These are phyloP conservation scores for Calocybe gambosa DNA, from an alignment of 1,284 basidiomycete species.

Conservation along the genomic window DNA sequence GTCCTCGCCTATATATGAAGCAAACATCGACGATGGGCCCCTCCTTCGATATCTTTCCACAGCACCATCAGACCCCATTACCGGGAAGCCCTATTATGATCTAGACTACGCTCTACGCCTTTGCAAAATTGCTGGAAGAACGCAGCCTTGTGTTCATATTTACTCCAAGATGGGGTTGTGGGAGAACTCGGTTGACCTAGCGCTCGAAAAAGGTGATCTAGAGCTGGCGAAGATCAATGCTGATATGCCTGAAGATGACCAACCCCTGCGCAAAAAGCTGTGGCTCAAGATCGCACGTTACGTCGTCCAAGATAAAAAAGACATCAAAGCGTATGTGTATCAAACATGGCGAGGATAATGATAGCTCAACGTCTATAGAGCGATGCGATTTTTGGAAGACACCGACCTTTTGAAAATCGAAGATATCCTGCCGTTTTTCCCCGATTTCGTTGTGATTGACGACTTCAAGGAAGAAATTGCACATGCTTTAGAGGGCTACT, in stretches of 20 bases:
- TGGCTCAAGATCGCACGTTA: slow-evolving; percentile 98
- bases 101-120: slow-evolving; percentile 93
- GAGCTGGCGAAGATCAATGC: slow-evolving; percentile 93
- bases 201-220: slow-evolving; percentile 87
- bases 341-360: neutral
- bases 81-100: slow-evolving; percentile 89
- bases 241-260: slow-evolving; percentile 89
- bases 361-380: slow-evolving; percentile 42
- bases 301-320: slow-evolving; percentile 95
- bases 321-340: slow-evolving; percentile 87
- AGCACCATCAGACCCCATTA: slow-evolving; percentile 77
- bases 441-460: slow-evolving; percentile 98
- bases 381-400: slow-evolving; percentile 93
- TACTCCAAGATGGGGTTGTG: slow-evolving; percentile 98
- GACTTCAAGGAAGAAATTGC: slow-evolving; percentile 99
- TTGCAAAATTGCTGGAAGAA: slow-evolving; percentile 79
- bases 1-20: slow-evolving; percentile 22
- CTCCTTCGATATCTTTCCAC: slow-evolving; percentile 85
- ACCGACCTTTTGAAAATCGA: slow-evolving; percentile 96
- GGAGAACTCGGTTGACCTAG: slow-evolving; percentile 95
- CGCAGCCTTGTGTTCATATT: slow-evolving; percentile 92
- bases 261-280: slow-evolving; percentile 83
- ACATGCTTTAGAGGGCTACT: slow-evolving; percentile 91
- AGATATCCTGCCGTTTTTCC: slow-evolving; percentile 99
- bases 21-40: slow-evolving; percentile 64